A percentile compares a stretch with the other conserved stretches of the same genome.
Evolutionary conservation across 179 eudicot species (phyloP).

Genomic region (Gypsophila paniculata): DNA sequence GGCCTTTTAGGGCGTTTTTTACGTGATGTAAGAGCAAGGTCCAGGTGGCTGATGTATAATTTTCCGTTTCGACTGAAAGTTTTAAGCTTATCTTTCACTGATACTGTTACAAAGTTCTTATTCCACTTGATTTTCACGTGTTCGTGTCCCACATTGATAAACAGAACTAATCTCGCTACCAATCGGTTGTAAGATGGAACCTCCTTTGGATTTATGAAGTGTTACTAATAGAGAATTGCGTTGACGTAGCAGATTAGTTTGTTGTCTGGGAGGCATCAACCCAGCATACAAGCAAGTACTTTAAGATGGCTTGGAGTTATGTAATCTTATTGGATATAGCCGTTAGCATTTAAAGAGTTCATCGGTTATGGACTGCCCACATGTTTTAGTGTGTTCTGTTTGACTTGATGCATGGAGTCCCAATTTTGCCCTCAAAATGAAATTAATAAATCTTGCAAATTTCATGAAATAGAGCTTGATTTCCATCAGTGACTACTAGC

Average conservation of each 20-base stretch:
- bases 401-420: conserved; percentile 1
- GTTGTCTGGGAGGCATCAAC: conserved; percentile 16
- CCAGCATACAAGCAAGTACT: conserved; percentile 20
- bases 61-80: conserved; percentile 21
- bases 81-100: conserved; percentile 14
- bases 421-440: not conserved
- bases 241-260: conserved; percentile 28
- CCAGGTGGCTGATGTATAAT: conserved; percentile 12
- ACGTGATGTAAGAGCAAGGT: conserved; percentile 24
- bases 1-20: conserved; percentile 27
- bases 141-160: too few relatives aligned
- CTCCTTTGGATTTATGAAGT: not conserved
- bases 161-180: too few relatives aligned
- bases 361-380: conserved; percentile 18
- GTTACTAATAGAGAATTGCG: conserved; percentile 15
- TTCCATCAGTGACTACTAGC: conserved; percentile 12
- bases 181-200: not conserved
- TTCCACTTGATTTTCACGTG: too few relatives aligned
- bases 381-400: conserved; percentile 14
- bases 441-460: conserved; percentile 11
- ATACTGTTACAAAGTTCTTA: not conserved
- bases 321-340: conserved; percentile 13
- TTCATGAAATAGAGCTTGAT: not conserved
- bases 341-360: conserved; percentile 19
- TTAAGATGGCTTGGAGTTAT: conserved; percentile 24